phyloP scores from a whole-genome alignment of 2,329 filamentous ascomycete genomes.

The Aspergillus arachidicola region DNA sequence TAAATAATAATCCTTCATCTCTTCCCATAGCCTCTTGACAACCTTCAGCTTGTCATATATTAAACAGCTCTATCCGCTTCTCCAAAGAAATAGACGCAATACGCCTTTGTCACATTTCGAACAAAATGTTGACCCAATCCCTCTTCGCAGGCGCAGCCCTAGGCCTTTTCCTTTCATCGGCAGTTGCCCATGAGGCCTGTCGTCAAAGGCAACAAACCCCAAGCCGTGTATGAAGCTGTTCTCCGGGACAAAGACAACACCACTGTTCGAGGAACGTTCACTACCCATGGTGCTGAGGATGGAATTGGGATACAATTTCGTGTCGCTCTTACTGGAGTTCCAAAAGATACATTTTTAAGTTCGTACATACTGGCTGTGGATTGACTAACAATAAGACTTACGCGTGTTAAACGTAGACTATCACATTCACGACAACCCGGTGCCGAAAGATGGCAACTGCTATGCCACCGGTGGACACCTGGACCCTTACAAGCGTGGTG shows the following conservation, averaged over 20 bases:
- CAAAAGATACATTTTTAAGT: slow-evolving; percentile 40
- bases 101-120: neutral
- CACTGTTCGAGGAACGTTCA: slow-evolving; percentile 57
- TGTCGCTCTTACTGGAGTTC: slow-evolving; percentile 62
- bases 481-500: slow-evolving; percentile 69
- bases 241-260: slow-evolving; percentile 60
- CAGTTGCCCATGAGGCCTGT: slow-evolving; percentile 38
- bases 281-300: slow-evolving; percentile 49
- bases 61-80: neutral
- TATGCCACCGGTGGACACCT: slow-evolving; percentile 68
- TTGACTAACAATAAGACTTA: slow-evolving; percentile 42
- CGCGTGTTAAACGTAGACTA: slow-evolving; percentile 53
- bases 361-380: slow-evolving; percentile 35
- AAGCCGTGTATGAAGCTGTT: slow-evolving; percentile 57
- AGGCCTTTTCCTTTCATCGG: slow-evolving; percentile 12
- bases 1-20: neutral
- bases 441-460: slow-evolving; percentile 71
- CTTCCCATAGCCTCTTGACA: neutral
- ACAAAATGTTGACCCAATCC: slow-evolving; percentile 14
- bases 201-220: slow-evolving; percentile 59
- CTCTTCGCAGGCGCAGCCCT: slow-evolving; percentile 10
- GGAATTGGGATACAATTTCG: slow-evolving; percentile 60
- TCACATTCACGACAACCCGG: slow-evolving; percentile 69
- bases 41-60: neutral
- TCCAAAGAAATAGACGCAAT: neutral